These are phyloP conservation scores for Psilocybe sp. DNA, from an alignment of 768 basidiomycete genomes.

Conservation along the genomic window DNA sequence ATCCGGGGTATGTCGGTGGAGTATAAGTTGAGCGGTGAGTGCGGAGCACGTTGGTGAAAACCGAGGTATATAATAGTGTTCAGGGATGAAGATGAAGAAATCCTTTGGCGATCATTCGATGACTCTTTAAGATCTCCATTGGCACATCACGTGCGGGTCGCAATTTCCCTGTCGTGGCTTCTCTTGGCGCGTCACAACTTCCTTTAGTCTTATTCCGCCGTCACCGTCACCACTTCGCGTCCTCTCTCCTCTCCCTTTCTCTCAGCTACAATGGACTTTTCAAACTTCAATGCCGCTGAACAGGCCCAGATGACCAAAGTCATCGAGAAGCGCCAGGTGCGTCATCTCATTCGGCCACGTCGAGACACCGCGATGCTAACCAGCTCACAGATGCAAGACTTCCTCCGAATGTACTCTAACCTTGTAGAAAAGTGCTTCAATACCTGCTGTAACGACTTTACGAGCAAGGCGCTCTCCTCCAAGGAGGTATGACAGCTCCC, in stretches of 20 bases:
- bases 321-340: slow-evolving; percentile 95
- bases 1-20: not conserved
- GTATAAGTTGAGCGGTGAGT: not conserved
- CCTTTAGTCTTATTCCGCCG: slow-evolving; percentile 5
- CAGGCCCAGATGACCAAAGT: slow-evolving; percentile 94
- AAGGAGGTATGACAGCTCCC: slow-evolving; percentile 67
- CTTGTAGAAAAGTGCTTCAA: slow-evolving; percentile 96
- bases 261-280: slow-evolving; percentile 75
- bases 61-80: slow-evolving; percentile 5
- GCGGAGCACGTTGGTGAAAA: slow-evolving; percentile 2
- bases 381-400: slow-evolving; percentile 88
- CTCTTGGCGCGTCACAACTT: not conserved
- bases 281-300: slow-evolving; percentile 83
- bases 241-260: slow-evolving; percentile 11
- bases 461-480: slow-evolving; percentile 86
- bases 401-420: slow-evolving; percentile 90
- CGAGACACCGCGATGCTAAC: slow-evolving; percentile 4
- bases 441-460: slow-evolving; percentile 94
- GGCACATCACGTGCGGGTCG: not conserved
- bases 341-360: slow-evolving; percentile 9
- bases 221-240: slow-evolving; percentile 8
- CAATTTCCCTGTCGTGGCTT: slow-evolving; percentile 1
- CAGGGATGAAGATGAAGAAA: not conserved
- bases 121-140: not conserved
- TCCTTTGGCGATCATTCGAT: not conserved